Evolutionary conservation across 2,329 filamentous ascomycete genomes (phyloP), one percentile per base, ranked within the genome.

Genomic region (Ophiostoma pallidulum): DNA sequence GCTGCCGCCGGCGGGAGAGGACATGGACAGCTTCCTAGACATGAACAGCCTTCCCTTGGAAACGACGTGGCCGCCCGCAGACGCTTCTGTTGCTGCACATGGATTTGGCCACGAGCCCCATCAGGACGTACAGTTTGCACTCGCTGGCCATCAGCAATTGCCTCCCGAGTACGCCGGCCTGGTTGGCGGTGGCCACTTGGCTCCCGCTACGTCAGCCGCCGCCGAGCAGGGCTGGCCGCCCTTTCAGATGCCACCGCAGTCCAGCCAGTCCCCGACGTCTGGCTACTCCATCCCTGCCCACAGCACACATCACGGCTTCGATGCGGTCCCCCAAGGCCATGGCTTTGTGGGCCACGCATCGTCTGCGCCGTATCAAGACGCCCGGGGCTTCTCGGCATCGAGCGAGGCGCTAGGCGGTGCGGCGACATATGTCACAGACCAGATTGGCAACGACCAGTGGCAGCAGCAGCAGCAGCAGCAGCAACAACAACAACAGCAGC

Each of bases 41-140:
- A 45, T 54, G 47, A 36, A 36, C 35, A 37, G 31, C 4, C 44
- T 55, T 35, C 42, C 48, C 10, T 18, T 52, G 14, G 49, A 52
- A 2, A 39, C n/a, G n/a, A n/a, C 16, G 8, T 55, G 53, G 53
- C 40, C 46, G 12, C 20, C 43, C 3, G 35, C 22, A 1, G 52
- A 52, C 13, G 38, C 20, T 2, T 6, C 50, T 3, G 26, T 4
- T 10, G n/a, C 22, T 4, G 26, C 32, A 7, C 37, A 40, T 10
- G 37, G 22, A 7, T 40, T 45, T 19, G 32, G 33, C 29, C 41
- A 41, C 5, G 22, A 36, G 7, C 9, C 42, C 10, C 47, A 43
- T 26, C 46, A 45, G 14, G 29, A 26, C 16, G 20, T 19, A 1
- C 49, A 28, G 8, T 51, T 51, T 33, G 16, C 39, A 14, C 26